These are phyloP conservation scores for Apiospora sp. DNA, from an alignment of 2,329 filamentous ascomycete genomes.

Conservation along the genomic window DNA sequence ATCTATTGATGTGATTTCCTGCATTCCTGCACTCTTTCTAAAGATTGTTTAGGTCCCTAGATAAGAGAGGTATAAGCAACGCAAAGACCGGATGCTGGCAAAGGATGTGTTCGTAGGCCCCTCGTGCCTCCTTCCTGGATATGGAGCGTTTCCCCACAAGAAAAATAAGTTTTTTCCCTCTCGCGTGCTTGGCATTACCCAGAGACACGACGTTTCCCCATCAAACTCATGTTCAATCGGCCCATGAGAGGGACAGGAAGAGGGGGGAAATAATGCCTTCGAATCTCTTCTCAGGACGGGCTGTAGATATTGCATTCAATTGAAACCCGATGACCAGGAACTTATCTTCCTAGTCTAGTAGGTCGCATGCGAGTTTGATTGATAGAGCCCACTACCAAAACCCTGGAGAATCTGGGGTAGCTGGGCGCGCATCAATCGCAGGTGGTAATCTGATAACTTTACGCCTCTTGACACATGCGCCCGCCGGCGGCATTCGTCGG, in stretches of 20 bases:
- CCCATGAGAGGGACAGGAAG: neutral
- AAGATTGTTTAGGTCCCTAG: neutral
- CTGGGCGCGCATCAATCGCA: constrained; percentile 15
- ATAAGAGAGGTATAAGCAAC: neutral
- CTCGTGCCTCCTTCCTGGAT: neutral
- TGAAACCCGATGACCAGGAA: neutral
- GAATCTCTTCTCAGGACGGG: neutral
- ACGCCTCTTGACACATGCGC: neutral
- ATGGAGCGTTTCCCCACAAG: constrained; percentile 18
- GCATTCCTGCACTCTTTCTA: neutral
- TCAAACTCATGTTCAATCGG: neutral
- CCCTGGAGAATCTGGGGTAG: constrained; percentile 18
- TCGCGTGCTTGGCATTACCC: constrained; percentile 4
- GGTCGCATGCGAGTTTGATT: constrained; percentile 5
- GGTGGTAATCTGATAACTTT: constrained; percentile 20
- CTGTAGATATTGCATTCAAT: neutral
- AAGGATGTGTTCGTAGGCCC: neutral
- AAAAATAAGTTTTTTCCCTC: constrained; percentile 18
- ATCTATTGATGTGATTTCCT: neutral
- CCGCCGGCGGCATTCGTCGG: constrained; percentile 1
- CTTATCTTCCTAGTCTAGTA: constrained; percentile 9
- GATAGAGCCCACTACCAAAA: neutral
- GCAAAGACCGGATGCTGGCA: neutral
- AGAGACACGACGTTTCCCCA: constrained; percentile 20
- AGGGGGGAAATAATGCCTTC: constrained; percentile 8